A percentile compares a stretch with the other conserved stretches of the same genome.
Evolutionary conservation across 495 filamentous ascomycete species (phyloP).

Genomic region (Aspergillus cristatus): DNA sequence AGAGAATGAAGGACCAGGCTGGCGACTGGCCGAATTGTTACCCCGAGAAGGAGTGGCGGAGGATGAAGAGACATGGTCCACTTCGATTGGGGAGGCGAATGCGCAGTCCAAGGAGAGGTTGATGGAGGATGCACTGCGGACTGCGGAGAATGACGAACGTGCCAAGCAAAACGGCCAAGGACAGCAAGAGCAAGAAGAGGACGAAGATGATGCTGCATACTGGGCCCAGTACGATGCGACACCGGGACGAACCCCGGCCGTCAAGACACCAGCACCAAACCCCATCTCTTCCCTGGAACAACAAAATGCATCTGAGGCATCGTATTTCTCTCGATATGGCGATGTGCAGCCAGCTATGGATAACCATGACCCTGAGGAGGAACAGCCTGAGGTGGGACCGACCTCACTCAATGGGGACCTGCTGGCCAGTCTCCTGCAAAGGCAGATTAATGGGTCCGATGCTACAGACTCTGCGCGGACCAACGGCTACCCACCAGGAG

Average conservation of each 20-base stretch:
- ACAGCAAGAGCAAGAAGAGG: slow-evolving; percentile 31
- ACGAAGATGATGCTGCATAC: slow-evolving; percentile 83
- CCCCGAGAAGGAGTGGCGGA: slow-evolving; percentile 39
- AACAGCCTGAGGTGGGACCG: slow-evolving; percentile 35
- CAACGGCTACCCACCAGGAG: slow-evolving; percentile 15
- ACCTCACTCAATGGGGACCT: slow-evolving; percentile 47
- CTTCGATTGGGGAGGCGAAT: slow-evolving; percentile 46
- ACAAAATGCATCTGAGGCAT: slow-evolving; percentile 24
- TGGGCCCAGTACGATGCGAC: slow-evolving; percentile 92
- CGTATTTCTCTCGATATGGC: slow-evolving; percentile 80
- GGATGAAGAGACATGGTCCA: slow-evolving; percentile 38
- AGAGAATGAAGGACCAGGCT: slow-evolving; percentile 59
- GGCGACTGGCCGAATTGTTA: slow-evolving; percentile 75
- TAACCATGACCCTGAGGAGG: slow-evolving; percentile 69
- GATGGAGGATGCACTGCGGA: slow-evolving; percentile 29
- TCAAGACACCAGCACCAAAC: slow-evolving; percentile 51
- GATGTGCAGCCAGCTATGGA: slow-evolving; percentile 89
- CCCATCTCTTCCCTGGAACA: slow-evolving; percentile 23
- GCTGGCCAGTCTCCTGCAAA: slow-evolving; percentile 28
- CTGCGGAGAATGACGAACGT: slow-evolving; percentile 16
- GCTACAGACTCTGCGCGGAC: slow-evolving; percentile 8
- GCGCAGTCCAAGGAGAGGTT: slow-evolving; percentile 25
- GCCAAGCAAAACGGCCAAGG: slow-evolving; percentile 8
- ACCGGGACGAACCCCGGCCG: slow-evolving; percentile 63
- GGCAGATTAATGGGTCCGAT: slow-evolving; percentile 17